Evolutionary conservation across 108 stramenopile genomes (phyloP).

Genomic region (Pseudonitzschia multiseries): DNA sequence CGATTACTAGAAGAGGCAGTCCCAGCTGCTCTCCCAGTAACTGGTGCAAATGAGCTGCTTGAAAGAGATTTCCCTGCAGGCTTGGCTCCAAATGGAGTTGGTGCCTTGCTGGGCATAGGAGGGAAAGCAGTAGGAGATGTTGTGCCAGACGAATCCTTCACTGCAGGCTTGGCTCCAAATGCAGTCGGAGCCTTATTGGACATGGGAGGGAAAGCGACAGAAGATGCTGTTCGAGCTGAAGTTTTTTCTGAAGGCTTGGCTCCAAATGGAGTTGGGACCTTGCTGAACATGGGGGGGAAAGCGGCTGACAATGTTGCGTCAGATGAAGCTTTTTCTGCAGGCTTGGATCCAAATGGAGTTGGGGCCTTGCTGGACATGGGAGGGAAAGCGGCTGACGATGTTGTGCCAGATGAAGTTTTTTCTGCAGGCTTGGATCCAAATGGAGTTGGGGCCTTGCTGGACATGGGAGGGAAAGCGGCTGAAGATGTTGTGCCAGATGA

Average conservation of each 20-base stretch:
- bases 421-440: background rate
- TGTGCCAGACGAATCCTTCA: background rate
- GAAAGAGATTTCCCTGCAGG: background rate
- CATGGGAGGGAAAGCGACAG: conserved; percentile 57
- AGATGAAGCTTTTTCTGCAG: background rate
- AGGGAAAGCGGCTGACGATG: conserved; percentile 22
- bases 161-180: conserved; percentile 34
- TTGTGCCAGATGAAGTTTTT: background rate
- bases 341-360: conserved; percentile 35
- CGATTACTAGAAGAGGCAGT: background rate
- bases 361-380: conserved; percentile 61
- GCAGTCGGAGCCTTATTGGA: conserved; percentile 59
- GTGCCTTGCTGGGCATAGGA: conserved; percentile 52
- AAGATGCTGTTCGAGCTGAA: background rate
- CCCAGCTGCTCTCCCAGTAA: background rate
- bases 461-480: conserved; percentile 46
- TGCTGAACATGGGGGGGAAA: conserved; percentile 39
- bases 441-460: conserved; percentile 41
- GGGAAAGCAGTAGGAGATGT: conserved; percentile 34
- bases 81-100: conserved; percentile 28
- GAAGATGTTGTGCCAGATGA: background rate
- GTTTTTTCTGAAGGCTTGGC: background rate
- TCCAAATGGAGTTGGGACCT: conserved; percentile 28
- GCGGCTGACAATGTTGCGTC: conserved; percentile 19
- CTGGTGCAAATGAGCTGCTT: background rate